Evolutionary conservation across 192 early-diverging fungal species (phyloP), one percentile per base, ranked within the genome.

Genomic region (Backusella psychrophila): DNA sequence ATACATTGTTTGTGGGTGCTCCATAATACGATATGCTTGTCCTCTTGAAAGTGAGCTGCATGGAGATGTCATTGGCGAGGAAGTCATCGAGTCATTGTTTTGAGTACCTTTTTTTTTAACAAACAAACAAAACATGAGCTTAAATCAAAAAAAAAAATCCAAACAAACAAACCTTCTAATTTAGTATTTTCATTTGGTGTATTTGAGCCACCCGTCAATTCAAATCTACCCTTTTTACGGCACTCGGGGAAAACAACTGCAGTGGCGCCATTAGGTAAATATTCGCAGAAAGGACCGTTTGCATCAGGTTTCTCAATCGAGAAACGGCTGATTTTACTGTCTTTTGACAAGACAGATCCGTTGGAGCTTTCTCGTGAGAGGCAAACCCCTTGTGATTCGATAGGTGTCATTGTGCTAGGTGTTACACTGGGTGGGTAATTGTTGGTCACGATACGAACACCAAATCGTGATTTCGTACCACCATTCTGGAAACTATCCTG

Each of bases 161-260:
- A n/a, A 49, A 46, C 11, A 5, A 12, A 63, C 56, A 11, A 65
- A 21, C 46, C 66, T 21, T 63, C 56, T 1, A 29, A n/a, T 63
- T 63, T 63, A 14, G 11, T 29, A 63, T 63, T 63, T 63, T 63
- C 56, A 63, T 63, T 63, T 63, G 56, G 56, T 63, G 26, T 63
- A 11, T 63, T 33, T 29, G 26, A 38, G 6, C 78, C 73, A 52
- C 73, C 67, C 4, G 78, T 79, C 68, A 81, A 56, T 68, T 83
- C 82, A 77, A 83, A 83, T 39, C 82, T 67, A n/a, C 82, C 82
- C 3, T 74, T 73, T 33, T 83, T 83, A 29, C 78, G 69, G 19
- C 53, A 83, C 46, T 83, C 82, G 4, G 71, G 65, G 2, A 33
- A 33, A 19, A 75, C 39, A 21, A n/a, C 23, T 14, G 38, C 15